Evolutionary conservation across 208 protist species (phyloP), one percentile per base, ranked within the genome.

Genomic region (Trypanosoma scelopori): DNA sequence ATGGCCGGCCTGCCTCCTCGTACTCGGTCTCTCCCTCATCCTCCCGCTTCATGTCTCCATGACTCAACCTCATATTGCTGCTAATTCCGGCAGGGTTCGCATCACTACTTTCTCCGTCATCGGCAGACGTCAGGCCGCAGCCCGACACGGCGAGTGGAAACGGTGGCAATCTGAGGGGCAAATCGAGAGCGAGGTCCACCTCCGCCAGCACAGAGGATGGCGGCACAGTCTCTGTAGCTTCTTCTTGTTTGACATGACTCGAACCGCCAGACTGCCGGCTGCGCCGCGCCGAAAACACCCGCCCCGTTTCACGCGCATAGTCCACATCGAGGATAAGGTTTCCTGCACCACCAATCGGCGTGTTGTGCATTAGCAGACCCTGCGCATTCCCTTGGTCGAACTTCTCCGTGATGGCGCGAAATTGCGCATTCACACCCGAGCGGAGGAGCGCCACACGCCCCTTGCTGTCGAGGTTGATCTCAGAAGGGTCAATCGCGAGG

Each of bases 381-480:
- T 96, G 90, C 47, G 90, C 83, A 56, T 96, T 89, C 32, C 85
- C 87, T 49, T 96, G 90, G 57, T 96, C 90, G 65, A 96, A 96
- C 64, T 89, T 90, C 64, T 92, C 89, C 28, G 87, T 96, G 39
- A 96, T 87, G 59, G 90, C 87, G 46, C 90, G 82, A 59, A 96
- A 96, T 75, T 93, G 90, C 35, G 90, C 87, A 61, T 83, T 91
- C 16, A 95, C 67, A 39, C 83, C 84, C 5, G 76, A 80, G 50
- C 89, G 87, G 35, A 78, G 89, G 46, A 95, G 81, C 25, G 87
- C 81, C 41, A 77, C 73, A 43, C 81, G 78, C 22, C 72, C 72
- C 58, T 86, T 86, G 68, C 71, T 74, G 58, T 96, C 90, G 6
- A 96, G 77, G 56, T 96, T 93, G 63, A 96, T 93, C 62, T 96